These are phyloP conservation scores for Basidiobolus heterosporus DNA, from an alignment of 371 early-diverging fungal species.

Conservation along the genomic window DNA sequence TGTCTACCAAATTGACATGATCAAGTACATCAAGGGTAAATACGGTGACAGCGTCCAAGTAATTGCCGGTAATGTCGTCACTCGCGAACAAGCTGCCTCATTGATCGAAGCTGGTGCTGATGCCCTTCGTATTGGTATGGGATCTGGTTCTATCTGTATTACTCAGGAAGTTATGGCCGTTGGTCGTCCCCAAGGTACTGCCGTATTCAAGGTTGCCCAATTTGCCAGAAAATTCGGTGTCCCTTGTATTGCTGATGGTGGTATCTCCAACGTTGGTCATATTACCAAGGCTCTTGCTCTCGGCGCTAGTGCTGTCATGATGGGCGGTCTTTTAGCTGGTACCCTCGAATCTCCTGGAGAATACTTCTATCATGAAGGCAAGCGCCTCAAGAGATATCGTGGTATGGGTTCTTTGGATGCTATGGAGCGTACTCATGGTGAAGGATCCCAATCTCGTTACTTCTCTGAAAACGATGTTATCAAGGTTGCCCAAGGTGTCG, in stretches of 20 bases:
- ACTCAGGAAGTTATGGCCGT: conserved; percentile 97
- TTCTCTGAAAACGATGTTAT: conserved; percentile 84
- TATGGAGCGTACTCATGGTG: conserved; percentile 56
- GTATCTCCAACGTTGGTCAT: conserved; percentile 90
- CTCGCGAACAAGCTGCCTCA: conserved; percentile 81
- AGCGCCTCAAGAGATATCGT: conserved; percentile 91
- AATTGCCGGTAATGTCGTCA: conserved; percentile 93
- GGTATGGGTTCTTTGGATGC: conserved; percentile 95
- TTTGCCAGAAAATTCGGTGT: conserved; percentile 84
- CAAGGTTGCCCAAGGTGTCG: conserved; percentile 97
- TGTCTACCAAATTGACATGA: conserved; percentile 81
- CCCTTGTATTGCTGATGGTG: conserved; percentile 93
- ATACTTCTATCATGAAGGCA: conserved; percentile 93
- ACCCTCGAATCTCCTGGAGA: conserved; percentile 90
- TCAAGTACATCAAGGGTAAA: conserved; percentile 72
- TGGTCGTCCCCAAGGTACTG: conserved; percentile 95
- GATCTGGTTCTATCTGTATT: conserved; percentile 92
- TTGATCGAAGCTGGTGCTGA: conserved; percentile 91
- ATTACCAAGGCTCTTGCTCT: conserved; percentile 88
- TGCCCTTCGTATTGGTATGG: conserved; percentile 92
- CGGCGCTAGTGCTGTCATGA: conserved; percentile 92
- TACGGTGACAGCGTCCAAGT: conserved; percentile 65
- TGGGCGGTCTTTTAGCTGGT: conserved; percentile 92
- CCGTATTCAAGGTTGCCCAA: conserved; percentile 84
- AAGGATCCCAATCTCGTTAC: conserved; percentile 82